These are phyloP conservation scores for Hirsutella thompsonii DNA, from an alignment of 2,329 filamentous ascomycete species.

Conservation along the genomic window DNA sequence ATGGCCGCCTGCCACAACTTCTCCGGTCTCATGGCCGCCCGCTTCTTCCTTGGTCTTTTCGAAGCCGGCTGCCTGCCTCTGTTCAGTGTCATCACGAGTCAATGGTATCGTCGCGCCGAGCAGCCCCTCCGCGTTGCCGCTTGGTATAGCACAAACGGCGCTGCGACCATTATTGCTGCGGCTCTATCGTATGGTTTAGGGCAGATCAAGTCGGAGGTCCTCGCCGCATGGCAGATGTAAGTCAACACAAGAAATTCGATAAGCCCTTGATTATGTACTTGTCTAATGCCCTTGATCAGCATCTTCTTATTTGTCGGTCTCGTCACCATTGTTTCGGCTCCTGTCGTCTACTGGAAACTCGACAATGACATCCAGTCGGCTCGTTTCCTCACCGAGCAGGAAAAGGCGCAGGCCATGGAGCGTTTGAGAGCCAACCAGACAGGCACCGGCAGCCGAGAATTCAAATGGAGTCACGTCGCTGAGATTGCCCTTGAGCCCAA, in stretches of 20 bases:
- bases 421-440: slow-evolving; percentile 63
- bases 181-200: slow-evolving; percentile 43
- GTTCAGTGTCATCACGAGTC: slow-evolving; percentile 31
- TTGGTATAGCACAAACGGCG: slow-evolving; percentile 54
- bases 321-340: slow-evolving; percentile 43
- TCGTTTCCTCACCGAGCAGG: slow-evolving; percentile 47
- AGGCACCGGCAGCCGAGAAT: slow-evolving; percentile 58
- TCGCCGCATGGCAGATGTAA: slow-evolving; percentile 12
- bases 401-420: slow-evolving; percentile 56
- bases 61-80: slow-evolving; percentile 40
- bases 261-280: too few relatives aligned
- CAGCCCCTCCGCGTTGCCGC: slow-evolving; percentile 49
- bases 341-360: slow-evolving; percentile 45
- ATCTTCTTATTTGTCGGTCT: slow-evolving; percentile 48
- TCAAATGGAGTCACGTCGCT: slow-evolving; percentile 52
- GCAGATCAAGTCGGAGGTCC: slow-evolving; percentile 26
- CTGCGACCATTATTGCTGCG: slow-evolving; percentile 43
- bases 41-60: slow-evolving; percentile 33
- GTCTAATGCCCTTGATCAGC: too few relatives aligned
- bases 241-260: background rate
- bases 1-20: slow-evolving; percentile 36
- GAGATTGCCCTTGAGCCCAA: slow-evolving; percentile 35
- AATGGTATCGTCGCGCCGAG: slow-evolving; percentile 37
- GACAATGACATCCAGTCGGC: slow-evolving; percentile 45
- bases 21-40: slow-evolving; percentile 31